Conservation (phyloP, 345 rosid genomes). For the rapeseed (Brassica napus) region DNA sequence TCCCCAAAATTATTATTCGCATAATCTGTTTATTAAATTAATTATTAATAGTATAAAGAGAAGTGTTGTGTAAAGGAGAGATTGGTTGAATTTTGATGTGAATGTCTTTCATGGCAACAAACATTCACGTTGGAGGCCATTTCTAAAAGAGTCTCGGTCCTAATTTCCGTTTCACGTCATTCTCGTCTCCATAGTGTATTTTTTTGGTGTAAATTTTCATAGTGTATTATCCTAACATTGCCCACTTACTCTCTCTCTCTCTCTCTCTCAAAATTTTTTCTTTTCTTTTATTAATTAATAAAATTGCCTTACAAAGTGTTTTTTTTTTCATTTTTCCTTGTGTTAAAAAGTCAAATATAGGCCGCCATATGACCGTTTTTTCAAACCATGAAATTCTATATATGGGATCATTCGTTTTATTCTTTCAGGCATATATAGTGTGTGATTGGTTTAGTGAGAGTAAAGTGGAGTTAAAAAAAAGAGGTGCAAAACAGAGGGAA, state of each 20-base stretch:
- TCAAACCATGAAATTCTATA: neutral
- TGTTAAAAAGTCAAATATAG: slow-evolving; percentile 35
- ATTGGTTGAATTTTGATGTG: slow-evolving; percentile 56
- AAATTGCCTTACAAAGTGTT: slow-evolving; percentile 3
- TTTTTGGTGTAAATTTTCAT: slow-evolving; percentile 36
- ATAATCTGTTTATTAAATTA: neutral
- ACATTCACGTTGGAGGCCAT: slow-evolving; percentile 68
- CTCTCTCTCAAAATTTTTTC: no score
- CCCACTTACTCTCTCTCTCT: slow-evolving; percentile 7
- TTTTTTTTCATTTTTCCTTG: slow-evolving; percentile 13
- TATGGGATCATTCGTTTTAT: no score
- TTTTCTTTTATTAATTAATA: neutral
- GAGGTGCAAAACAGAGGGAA: no score
- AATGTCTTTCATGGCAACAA: slow-evolving; percentile 60
- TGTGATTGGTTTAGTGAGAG: no score
- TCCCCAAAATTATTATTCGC: slow-evolving; percentile 27
- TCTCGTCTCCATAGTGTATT: slow-evolving; percentile 26
- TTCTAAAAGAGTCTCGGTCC: slow-evolving; percentile 49
- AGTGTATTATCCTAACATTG: slow-evolving; percentile 43
- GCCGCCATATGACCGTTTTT: slow-evolving; percentile 7
- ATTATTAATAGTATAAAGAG: no score
- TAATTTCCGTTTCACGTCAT: slow-evolving; percentile 45
- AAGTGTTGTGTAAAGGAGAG: slow-evolving; percentile 1
- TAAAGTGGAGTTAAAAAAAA: no score
- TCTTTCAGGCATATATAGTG: neutral